Evolutionary conservation across 2,329 filamentous ascomycete genomes (phyloP), one percentile per base, ranked within the genome.

Genomic region (Aspergillus glaucus): DNA sequence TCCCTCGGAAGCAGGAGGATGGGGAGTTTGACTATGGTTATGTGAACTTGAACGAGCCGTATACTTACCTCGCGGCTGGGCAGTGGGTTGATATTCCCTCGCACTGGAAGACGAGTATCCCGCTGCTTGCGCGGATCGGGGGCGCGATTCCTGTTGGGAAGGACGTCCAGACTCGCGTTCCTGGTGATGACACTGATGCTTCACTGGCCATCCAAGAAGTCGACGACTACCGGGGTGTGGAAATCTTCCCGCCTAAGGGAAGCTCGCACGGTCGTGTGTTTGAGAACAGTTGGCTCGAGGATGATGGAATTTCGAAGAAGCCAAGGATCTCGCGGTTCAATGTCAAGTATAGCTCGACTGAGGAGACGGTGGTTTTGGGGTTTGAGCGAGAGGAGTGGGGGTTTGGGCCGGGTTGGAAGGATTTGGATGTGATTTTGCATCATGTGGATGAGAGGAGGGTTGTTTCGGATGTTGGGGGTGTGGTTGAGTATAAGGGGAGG

Each of bases 11-110:
- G 45, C 50, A 26, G 6, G 41, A 53, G 3, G 64, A 67, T 12
- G 64, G 66, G 1, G 66, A 61, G 1, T 69, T 69, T 0, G 78
- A 81, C 22, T 72, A 75, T 5, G 81, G 83, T 0, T 87, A 77
- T 62, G 56, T 86, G 22, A 86, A 87, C 58, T 64, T 82, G 32
- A 84, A 84, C 45, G 70, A 75, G 0, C 81, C 83, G 0, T 80
- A 82, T 54, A 74, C 82, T 46, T 76, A 82, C 52, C 66, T 84
- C 4, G 59, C 68, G 0, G 71, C 79, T 0, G 79, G 79, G 0
- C 72, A 79, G 51, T 82, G 79, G 79, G 67, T 74, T 3, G 69
- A 71, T 1, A 68, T 82, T 1, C 50, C 68, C 0, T 76, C 78
- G 0, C 67, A 74, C 12, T 82, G 79, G 79, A 67, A 71, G 40